phyloP scores from a whole-genome alignment of 2,329 filamentous ascomycete genomes.

The Magnaporthales sp. region DNA sequence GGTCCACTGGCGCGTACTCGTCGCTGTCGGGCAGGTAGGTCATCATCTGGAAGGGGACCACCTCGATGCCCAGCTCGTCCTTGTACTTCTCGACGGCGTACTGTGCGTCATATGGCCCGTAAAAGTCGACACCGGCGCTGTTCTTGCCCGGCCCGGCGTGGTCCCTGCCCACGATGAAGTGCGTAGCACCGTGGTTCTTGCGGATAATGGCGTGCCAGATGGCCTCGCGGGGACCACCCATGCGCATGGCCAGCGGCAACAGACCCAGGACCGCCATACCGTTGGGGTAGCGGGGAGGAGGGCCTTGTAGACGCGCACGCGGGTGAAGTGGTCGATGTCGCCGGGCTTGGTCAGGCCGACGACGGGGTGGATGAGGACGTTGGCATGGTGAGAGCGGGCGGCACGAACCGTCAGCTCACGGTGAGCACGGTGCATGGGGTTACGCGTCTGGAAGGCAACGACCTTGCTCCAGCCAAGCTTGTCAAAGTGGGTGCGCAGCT shows the following conservation, averaged over 20 bases:
- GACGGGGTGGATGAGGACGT: conserved; percentile 97
- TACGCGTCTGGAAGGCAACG: conserved; percentile 97
- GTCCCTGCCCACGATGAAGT: conserved; percentile 98
- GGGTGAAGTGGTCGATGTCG: conserved; percentile 99
- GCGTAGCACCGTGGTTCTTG: conserved; percentile 97
- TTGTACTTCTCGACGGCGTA: conserved; percentile 93
- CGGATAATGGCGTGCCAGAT: conserved; percentile 99
- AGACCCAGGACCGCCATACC: conserved; percentile 97
- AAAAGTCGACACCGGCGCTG: conserved; percentile 93
- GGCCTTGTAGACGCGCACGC: conserved; percentile 97
- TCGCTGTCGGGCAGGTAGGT: conserved; percentile 96
- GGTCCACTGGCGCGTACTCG: conserved; percentile 89
- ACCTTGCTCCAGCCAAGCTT: conserved; percentile 98
- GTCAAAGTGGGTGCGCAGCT: conserved; percentile 94
- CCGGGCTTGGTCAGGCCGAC: conserved; percentile 98
- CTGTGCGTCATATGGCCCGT: conserved; percentile 96
- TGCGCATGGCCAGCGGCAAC: conserved; percentile 93
- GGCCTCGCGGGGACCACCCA: conserved; percentile 96
- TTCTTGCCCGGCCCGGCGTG: conserved; percentile 98
- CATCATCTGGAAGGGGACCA: conserved; percentile 99
- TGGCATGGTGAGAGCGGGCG: conserved; percentile 90
- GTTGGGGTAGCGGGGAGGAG: conserved; percentile 92
- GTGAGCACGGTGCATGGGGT: conserved; percentile 99
- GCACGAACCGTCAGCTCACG: conserved; percentile 96
- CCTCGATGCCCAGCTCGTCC: conserved; percentile 94